Conservation (phyloP, 441 rosid genomes). For the Syzygium malaccense region DNA sequence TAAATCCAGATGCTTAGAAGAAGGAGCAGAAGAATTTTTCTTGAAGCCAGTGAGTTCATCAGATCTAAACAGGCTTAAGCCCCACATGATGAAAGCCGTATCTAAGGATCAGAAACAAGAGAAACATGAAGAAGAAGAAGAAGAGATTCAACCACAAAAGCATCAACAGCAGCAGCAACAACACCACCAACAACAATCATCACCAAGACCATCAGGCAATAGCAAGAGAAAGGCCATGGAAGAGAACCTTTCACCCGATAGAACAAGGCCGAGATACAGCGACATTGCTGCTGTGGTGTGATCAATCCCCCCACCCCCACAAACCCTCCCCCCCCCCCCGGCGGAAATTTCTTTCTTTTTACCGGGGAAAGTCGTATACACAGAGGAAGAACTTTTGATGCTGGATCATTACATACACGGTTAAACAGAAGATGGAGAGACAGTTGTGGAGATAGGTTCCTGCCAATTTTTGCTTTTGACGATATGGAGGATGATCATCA, state of each 20-base stretch:
- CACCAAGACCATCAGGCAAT: constrained; percentile 7
- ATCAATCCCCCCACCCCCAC: neutral
- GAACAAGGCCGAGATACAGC: constrained; percentile 51
- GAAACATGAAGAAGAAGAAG: constrained; percentile 5
- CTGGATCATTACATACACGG: neutral
- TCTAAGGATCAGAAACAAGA: constrained; percentile 22
- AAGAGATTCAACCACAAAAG: constrained; percentile 4
- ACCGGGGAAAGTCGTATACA: neutral
- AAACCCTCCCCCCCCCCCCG: no score
- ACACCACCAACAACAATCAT: constrained; percentile 2
- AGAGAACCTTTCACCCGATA: constrained; percentile 52
- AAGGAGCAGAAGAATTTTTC: constrained; percentile 65
- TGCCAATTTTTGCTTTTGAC: neutral
- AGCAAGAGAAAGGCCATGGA: constrained; percentile 66
- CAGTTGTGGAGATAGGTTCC: neutral
- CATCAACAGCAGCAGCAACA: neutral
- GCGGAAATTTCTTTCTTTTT: neutral
- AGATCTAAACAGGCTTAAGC: constrained; percentile 41
- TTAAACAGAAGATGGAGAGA: neutral
- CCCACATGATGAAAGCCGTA: constrained; percentile 55
- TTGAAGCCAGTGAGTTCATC: constrained; percentile 50
- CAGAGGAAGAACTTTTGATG: neutral
- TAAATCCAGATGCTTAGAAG: constrained; percentile 44
- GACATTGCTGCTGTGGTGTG: constrained; percentile 42
- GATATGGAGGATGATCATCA: neutral